Percentiles rank a stretch among this genome's conserved stretches.
Conservation (phyloP, 345 rosid genomes). For the Pugionium dolabratum region DNA sequence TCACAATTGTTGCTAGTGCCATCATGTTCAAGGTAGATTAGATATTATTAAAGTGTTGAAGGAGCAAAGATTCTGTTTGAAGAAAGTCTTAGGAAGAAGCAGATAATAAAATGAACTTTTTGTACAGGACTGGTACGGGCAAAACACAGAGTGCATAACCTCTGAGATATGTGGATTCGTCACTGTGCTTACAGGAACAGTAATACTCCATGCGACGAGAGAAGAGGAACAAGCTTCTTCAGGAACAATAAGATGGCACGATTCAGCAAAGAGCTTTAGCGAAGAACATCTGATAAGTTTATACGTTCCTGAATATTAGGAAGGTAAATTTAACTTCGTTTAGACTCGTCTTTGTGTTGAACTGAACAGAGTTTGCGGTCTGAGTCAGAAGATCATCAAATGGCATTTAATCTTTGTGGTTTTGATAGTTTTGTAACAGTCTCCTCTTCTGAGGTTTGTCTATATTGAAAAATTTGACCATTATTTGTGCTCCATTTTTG, state of each 20-base stretch:
- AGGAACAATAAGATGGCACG: conserved; percentile 79
- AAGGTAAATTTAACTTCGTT: neutral
- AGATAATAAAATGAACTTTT: neutral
- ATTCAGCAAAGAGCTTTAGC: conserved; percentile 54
- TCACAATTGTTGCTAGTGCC: conserved; percentile 76
- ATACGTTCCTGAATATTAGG: conserved; percentile 48
- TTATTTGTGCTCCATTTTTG: neutral
- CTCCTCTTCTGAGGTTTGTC: neutral
- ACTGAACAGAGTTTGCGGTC: neutral
- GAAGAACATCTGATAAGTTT: conserved; percentile 66
- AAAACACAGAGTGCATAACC: conserved; percentile 65
- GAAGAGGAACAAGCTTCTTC: conserved; percentile 66
- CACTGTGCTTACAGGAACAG: conserved; percentile 82
- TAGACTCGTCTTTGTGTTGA: neutral
- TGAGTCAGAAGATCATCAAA: neutral
- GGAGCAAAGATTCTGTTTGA: neutral
- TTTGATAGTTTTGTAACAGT: conserved; percentile 6
- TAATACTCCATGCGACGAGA: conserved; percentile 79
- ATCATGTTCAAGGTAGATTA: conserved; percentile 79
- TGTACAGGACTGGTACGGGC: conserved; percentile 88
- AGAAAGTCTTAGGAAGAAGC: neutral
- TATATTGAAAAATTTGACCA: neutral
- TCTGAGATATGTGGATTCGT: conserved; percentile 92
- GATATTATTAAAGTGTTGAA: neutral
- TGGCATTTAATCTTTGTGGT: neutral